Base-by-base conservation (phyloP, 495 filamentous ascomycete species). In the Trichoderma reesei region DNA sequence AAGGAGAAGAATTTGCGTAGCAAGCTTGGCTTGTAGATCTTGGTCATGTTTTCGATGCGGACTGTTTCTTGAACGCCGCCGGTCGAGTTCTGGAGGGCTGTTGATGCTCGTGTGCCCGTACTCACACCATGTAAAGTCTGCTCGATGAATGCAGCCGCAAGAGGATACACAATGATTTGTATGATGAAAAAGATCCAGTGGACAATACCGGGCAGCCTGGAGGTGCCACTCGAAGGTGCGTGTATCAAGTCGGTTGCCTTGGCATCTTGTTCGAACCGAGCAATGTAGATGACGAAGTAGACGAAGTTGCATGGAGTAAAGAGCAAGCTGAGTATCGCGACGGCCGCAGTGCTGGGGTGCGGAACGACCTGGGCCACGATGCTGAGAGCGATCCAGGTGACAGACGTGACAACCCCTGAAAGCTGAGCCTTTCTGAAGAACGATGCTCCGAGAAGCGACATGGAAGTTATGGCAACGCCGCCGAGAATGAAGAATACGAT, bases 291-390 rank as follows among this genome's bases (percentile, higher is more conserved):
- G 6, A 82, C 78, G 72, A 86, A 84, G 69, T 83, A 87, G 10
- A 87, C 79, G 68, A 84, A 87, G 63, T 83, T 88, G 76, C 83
- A 85, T n/a, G 86, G 83, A 11, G 86, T 79, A 68, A 88, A 90
- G 5, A 90, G 71, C 5, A 89, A 68, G 59, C 80, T 74, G 9
- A 88, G 74, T 13, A 86, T 72, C 9, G 76, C 76, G 26, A 86
- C 78, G 3, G 80, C 74, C 14, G 74, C 82, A 14, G 79, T 80
- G n/a, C 68, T 75, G 8, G 67, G 60, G 13, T 38, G 26, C 20
- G 14, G 10, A 10, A 59, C 41, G 14, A 87, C 76, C 68, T 88
- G 86, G 5, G 84, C 80, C 3, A 84, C 67, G 18, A 89, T 76
- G 8, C 82, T 86, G 0, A 88, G 70, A 14, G 84, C 67, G 26